Evolutionary conservation across 768 basidiomycete genomes (phyloP).

Genomic region (Hortiboletus flavorubellus): DNA sequence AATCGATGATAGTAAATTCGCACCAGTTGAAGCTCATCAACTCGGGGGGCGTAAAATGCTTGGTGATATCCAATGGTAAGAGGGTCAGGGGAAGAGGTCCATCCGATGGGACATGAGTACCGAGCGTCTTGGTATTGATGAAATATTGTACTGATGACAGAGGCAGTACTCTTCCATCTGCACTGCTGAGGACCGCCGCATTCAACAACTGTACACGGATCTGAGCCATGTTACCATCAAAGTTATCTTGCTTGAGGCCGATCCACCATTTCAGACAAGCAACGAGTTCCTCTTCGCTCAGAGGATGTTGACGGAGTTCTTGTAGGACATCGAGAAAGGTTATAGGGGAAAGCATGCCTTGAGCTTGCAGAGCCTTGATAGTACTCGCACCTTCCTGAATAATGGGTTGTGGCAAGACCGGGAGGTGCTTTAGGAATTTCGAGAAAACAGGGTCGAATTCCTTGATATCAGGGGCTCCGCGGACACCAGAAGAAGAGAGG

Average conservation of each 20-base stretch:
- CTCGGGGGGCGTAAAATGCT: conserved; percentile 48
- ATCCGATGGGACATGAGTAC: conserved; percentile 42
- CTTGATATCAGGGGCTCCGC: conserved; percentile 29
- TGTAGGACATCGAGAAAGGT: conserved; percentile 79
- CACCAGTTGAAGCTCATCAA: conserved; percentile 71
- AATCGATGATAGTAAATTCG: conserved; percentile 72
- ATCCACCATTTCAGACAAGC: conserved; percentile 90
- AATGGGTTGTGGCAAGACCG: conserved; percentile 65
- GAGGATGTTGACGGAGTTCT: conserved; percentile 73
- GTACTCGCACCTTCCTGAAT: conserved; percentile 54
- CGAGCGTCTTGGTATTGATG: conserved; percentile 59
- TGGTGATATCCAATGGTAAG: conserved; percentile 24
- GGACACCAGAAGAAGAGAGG: conserved; percentile 9
- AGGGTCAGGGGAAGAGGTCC: conserved; percentile 11
- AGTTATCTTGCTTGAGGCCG: conserved; percentile 35
- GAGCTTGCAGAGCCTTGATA: conserved; percentile 55
- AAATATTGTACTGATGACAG: conserved; percentile 69
- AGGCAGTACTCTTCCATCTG: conserved; percentile 57
- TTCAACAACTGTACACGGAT: conserved; percentile 63
- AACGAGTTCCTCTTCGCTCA: conserved; percentile 63
- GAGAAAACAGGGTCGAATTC: conserved; percentile 68
- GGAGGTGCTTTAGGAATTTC: conserved; percentile 73
- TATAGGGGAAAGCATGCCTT: conserved; percentile 68
- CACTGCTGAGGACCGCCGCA: conserved; percentile 57
- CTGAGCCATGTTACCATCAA: conserved; percentile 36